Conservation (phyloP, 2,329 filamentous ascomycete genomes). For the Colletotrichum karsti region DNA sequence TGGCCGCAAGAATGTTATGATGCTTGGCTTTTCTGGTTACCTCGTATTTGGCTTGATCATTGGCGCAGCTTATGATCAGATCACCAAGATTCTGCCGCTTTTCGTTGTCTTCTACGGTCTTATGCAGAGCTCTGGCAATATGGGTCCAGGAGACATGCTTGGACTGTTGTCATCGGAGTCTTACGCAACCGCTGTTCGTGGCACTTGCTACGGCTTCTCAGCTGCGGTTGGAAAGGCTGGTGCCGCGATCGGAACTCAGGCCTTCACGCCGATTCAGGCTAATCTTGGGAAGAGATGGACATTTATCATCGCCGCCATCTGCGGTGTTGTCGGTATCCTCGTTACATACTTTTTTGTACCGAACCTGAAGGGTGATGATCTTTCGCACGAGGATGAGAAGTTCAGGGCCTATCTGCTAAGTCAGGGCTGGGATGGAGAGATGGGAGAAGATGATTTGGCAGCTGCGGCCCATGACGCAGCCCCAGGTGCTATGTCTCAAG, state of each 20-base stretch:
- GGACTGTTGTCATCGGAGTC: constrained; percentile 59
- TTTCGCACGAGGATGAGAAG: constrained; percentile 49
- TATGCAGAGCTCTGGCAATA: constrained; percentile 57
- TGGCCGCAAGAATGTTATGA: constrained; percentile 59
- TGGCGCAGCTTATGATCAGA: constrained; percentile 54
- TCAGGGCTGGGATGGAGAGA: constrained; percentile 55
- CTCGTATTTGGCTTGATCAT: constrained; percentile 61
- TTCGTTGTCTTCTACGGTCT: constrained; percentile 62
- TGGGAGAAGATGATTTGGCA: constrained; percentile 39
- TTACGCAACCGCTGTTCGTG: constrained; percentile 60
- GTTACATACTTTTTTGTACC: constrained; percentile 58
- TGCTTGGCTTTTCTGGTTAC: constrained; percentile 58
- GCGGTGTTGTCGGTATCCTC: constrained; percentile 53
- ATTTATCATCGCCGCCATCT: constrained; percentile 61
- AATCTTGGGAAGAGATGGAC: constrained; percentile 57
- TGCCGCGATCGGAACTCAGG: constrained; percentile 59
- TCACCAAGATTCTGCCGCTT: constrained; percentile 57
- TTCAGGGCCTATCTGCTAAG: constrained; percentile 52
- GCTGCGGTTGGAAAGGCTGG: constrained; percentile 61
- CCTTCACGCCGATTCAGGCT: constrained; percentile 55
- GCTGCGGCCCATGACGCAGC: not conserved
- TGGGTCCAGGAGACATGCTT: constrained; percentile 60
- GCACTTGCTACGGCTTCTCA: constrained; percentile 59
- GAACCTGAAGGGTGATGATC: constrained; percentile 53
- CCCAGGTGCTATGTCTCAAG: not conserved